Evolutionary conservation across 768 basidiomycete genomes (phyloP).

Genomic region (Russula griseocarnosa): DNA sequence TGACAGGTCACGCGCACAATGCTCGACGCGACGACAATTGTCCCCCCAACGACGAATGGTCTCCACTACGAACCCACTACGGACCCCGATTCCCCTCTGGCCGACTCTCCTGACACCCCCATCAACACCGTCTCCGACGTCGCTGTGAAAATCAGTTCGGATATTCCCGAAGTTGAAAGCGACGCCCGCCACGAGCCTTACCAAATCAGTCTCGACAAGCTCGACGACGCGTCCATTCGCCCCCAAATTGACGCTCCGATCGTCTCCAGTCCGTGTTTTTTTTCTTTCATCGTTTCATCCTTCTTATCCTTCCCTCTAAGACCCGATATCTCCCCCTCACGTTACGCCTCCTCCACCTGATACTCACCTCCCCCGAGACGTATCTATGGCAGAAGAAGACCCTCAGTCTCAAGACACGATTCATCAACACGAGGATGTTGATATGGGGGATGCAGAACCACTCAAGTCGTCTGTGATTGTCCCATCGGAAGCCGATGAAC

Average conservation of each 20-base stretch:
- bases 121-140: constrained; percentile 47
- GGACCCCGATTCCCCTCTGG: constrained; percentile 31
- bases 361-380: constrained; percentile 48
- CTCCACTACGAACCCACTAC: constrained; percentile 22
- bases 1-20: constrained; percentile 75
- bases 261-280: constrained; percentile 47
- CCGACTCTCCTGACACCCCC: constrained; percentile 59
- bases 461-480: constrained; percentile 29
- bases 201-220: constrained; percentile 44
- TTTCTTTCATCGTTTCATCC: constrained; percentile 17
- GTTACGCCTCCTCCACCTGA: constrained; percentile 47
- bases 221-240: constrained; percentile 44
- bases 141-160: constrained; percentile 61
- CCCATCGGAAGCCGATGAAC: constrained; percentile 31
- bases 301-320: constrained; percentile 35
- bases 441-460: constrained; percentile 32
- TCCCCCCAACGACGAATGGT: constrained; percentile 26
- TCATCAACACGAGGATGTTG: constrained; percentile 22
- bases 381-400: constrained; percentile 52
- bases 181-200: constrained; percentile 62
- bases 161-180: constrained; percentile 60
- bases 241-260: constrained; percentile 44
- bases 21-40: constrained; percentile 48
- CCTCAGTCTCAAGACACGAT: constrained; percentile 10
- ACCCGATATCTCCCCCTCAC: constrained; percentile 42